Evolutionary conservation across 148 eudicot species (phyloP).

Genomic region (Hydrangea macrophylla): DNA sequence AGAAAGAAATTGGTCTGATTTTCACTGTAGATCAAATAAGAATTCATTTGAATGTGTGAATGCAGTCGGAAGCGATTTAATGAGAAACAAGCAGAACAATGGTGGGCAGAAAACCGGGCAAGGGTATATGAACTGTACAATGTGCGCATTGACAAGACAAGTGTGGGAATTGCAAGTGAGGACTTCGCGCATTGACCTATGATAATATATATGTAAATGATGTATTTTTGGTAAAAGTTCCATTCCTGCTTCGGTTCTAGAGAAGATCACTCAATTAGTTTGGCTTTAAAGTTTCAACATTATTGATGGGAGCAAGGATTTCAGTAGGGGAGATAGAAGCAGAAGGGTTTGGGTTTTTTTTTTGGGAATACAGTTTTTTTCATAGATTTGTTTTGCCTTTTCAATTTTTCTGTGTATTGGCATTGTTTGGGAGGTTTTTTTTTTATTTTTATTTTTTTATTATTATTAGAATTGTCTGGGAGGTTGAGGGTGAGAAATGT

Average conservation of each 20-base stretch:
- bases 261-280: constrained; percentile 19
- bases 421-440: too few relatives aligned
- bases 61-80: constrained; percentile 95
- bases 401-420: too few relatives aligned
- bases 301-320: constrained; percentile 14
- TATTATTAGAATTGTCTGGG: constrained; percentile 1
- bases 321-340: constrained; percentile 13
- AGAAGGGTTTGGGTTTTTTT: constrained; percentile 20
- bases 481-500: constrained; percentile 59
- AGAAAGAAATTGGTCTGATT: not conserved
- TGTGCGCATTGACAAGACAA: constrained; percentile 84
- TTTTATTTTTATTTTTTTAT: too few relatives aligned
- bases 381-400: constrained; percentile 29
- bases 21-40: not conserved
- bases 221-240: not conserved
- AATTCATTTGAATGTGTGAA: not conserved
- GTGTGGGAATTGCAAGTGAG: constrained; percentile 66
- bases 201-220: constrained; percentile 23
- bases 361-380: constrained; percentile 17
- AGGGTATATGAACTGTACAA: constrained; percentile 86
- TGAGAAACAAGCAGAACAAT: constrained; percentile 94
- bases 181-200: constrained; percentile 46
- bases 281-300: constrained; percentile 19
- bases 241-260: constrained; percentile 10
- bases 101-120: constrained; percentile 95